Base-by-base conservation (phyloP, 2,329 filamentous ascomycete genomes). In the Xylogone sp. region DNA sequence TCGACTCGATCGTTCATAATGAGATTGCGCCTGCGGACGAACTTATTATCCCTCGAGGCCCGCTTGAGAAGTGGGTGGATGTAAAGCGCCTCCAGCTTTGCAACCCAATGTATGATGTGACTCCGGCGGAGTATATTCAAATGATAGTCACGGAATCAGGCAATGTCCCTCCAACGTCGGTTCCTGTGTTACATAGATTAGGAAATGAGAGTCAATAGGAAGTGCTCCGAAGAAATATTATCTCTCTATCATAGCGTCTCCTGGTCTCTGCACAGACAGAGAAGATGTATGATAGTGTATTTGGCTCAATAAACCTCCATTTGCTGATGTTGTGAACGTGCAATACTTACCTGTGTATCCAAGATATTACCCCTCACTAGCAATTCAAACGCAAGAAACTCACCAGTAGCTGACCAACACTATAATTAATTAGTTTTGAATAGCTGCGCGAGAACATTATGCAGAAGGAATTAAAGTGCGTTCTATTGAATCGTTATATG, bases 101-200 rank as follows among this genome's bases (percentile, higher is more conserved):
- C 56, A 88, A 88, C 65, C 78, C 97, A 54, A 83, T 97, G 70
- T 97, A 96, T 65, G 94, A 99, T 68, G 89, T 93, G 45, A 99
- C 94, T 1, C 88, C 87, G 13, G 88, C 90, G 3, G 87, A 90
- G 62, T 92, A 90, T 64, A 85, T 97, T 58, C 86, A 89, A 39
- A 88, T 92, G 69, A 86, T 99, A 42, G 84, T 97, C 46, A 97
- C 91, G 2, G 94, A 99, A 72, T 85, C 93, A 66, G 94, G 93
- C 42, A 89, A 84, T 62, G 80, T 95, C 56, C 89, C 91, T 47
- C 88, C 91, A 1, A 92, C 87, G 62, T 91, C 90, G 7, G 91
- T 97, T 42, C 87, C 91, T 10, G 83, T 86, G 45, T 81, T 88
- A 50, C 82, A 87, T 71, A 75, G 84, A 49, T 70, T 84, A 64